Evolutionary conservation across 23 red algal species (phyloP).

Genomic region (Gracilaria vermiculophylla): DNA sequence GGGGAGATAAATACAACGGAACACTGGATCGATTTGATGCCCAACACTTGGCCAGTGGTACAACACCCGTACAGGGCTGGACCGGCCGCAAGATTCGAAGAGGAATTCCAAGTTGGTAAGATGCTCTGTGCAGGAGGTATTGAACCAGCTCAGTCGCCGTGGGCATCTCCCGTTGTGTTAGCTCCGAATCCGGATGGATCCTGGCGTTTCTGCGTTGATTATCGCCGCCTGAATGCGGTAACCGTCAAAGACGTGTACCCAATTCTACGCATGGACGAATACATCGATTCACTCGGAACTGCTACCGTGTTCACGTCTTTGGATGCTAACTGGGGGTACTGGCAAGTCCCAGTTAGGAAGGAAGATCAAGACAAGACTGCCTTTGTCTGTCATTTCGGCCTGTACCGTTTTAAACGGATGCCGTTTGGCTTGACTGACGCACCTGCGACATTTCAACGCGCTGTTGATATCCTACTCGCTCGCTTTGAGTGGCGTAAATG

Average conservation of each 20-base stretch:
- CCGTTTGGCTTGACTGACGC: background rate
- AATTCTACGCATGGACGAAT: background rate
- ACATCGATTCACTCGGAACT: background rate
- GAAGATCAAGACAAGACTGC: background rate
- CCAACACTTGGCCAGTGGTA: background rate
- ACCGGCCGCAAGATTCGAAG: background rate
- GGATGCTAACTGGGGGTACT: background rate
- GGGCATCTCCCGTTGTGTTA: background rate
- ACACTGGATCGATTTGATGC: background rate
- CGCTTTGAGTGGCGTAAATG: background rate
- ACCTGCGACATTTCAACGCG: background rate
- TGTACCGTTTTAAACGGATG: background rate
- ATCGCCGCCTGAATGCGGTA: background rate
- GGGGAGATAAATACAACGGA: background rate
- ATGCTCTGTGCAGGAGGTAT: background rate
- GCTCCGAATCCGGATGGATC: background rate
- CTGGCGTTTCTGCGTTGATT: background rate
- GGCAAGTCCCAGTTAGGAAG: background rate
- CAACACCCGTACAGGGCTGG: background rate
- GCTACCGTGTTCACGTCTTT: background rate
- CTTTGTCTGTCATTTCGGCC: no score
- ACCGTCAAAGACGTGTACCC: background rate
- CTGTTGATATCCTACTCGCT: background rate
- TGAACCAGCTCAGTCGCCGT: background rate
- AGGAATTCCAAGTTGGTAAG: background rate